Percentiles rank a stretch among this genome's conserved stretches.
phyloP scores from a whole-genome alignment of 2,329 filamentous ascomycete species.

The Sporothrix variecibatus region DNA sequence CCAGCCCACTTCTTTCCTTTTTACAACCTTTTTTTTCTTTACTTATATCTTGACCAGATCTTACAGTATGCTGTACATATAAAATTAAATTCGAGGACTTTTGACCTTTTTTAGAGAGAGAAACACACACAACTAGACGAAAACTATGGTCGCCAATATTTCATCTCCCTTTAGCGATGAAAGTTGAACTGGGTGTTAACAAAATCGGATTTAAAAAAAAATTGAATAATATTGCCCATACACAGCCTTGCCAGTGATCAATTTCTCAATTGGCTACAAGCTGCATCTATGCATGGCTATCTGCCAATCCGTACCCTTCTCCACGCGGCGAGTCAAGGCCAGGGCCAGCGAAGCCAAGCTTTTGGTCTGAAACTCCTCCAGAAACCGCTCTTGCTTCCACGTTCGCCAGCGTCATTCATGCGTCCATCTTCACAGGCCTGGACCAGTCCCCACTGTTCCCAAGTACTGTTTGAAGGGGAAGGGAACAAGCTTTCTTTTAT shows the following conservation, averaged over 20 bases:
- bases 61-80: slow-evolving; percentile 12
- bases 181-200: background rate
- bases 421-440: background rate
- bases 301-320: background rate
- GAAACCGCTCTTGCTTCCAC: slow-evolving; percentile 13
- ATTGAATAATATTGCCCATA: background rate
- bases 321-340: background rate
- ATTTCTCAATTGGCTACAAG: background rate
- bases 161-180: background rate
- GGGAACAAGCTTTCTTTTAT: background rate
- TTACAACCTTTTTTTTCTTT: background rate
- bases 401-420: background rate
- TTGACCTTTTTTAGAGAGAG: background rate
- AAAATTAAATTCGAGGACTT: background rate
- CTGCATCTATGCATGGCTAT: background rate
- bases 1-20: slow-evolving; percentile 1
- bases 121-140: background rate
- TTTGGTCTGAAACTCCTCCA: slow-evolving; percentile 19
- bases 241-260: background rate
- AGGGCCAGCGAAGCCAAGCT: background rate
- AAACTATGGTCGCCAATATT: no score
- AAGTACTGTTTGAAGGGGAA: background rate
- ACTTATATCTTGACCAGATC: background rate
- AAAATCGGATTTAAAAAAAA: no score
- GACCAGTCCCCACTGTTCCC: background rate